Conservation (phyloP, 2,329 filamentous ascomycete species). For the Colletotrichum karsti region DNA sequence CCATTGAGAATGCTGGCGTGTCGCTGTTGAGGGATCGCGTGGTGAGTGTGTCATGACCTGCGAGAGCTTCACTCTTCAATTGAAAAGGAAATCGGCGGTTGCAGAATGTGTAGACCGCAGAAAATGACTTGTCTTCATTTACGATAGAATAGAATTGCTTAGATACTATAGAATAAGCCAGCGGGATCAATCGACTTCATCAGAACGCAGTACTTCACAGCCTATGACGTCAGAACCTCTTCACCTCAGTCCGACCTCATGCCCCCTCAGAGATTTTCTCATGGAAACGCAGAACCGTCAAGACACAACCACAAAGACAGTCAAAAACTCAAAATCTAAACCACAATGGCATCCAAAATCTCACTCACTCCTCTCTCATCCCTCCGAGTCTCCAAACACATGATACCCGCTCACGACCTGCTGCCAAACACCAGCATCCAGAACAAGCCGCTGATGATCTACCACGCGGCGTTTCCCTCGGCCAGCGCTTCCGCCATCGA, state of each 20-base stretch:
- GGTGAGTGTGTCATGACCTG: not conserved
- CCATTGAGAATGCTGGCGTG: not conserved
- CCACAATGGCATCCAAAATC: not conserved
- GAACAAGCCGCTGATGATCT: slow-evolving; percentile 71
- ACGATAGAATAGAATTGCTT: too few relatives aligned
- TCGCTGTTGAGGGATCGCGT: not conserved
- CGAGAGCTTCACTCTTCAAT: not conserved
- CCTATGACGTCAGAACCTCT: not conserved
- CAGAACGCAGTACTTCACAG: too few relatives aligned
- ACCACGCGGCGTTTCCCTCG: slow-evolving; percentile 64
- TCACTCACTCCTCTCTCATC: slow-evolving; percentile 47
- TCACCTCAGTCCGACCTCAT: not conserved
- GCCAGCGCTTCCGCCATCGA: slow-evolving; percentile 61
- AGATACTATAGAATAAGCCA: not conserved
- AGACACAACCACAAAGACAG: too few relatives aligned
- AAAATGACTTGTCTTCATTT: too few relatives aligned
- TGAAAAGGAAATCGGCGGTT: too few relatives aligned
- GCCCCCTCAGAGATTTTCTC: too few relatives aligned
- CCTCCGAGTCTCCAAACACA: slow-evolving; percentile 64
- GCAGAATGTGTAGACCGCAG: too few relatives aligned
- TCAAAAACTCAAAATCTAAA: not conserved
- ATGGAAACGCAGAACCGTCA: too few relatives aligned
- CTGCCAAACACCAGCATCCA: slow-evolving; percentile 74
- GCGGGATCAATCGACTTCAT: too few relatives aligned
- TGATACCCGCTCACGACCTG: slow-evolving; percentile 64